phyloP scores from a whole-genome alignment of 208 protist genomes.

The Crithidia bombi region DNA sequence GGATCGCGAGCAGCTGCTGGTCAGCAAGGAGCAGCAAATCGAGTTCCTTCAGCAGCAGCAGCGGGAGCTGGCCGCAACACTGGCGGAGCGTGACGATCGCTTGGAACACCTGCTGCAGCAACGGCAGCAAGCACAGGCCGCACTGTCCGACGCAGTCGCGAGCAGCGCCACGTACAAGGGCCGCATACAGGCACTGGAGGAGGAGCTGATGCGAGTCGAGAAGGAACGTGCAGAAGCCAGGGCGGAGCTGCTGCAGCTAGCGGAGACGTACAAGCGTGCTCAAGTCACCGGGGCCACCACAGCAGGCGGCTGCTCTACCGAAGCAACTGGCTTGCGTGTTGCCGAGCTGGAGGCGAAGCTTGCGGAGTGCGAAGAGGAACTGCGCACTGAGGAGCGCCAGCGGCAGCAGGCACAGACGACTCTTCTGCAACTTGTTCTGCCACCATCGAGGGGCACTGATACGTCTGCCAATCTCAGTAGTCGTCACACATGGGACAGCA shows the following conservation, averaged over 20 bases:
- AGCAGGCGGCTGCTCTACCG: neutral
- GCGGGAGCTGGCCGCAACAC: conserved; percentile 2
- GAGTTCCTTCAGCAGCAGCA: conserved; percentile 5
- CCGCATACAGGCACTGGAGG: conserved; percentile 32
- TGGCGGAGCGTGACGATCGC: neutral
- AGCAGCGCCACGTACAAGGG: conserved; percentile 15
- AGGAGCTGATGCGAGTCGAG: conserved; percentile 25
- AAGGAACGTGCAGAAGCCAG: conserved; percentile 22
- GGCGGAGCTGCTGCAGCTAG: conserved; percentile 12
- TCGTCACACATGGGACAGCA: neutral
- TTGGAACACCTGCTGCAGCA: conserved; percentile 12
- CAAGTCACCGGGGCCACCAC: neutral
- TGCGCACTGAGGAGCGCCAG: conserved; percentile 13
- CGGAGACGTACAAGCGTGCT: conserved; percentile 1
- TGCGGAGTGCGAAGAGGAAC: conserved; percentile 15
- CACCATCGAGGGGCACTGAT: neutral
- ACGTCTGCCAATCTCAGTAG: neutral
- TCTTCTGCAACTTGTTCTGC: conserved; percentile 5
- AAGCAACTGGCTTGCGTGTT: conserved; percentile 9
- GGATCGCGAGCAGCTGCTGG: conserved; percentile 20
- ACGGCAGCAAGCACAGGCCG: conserved; percentile 14
- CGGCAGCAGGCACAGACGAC: conserved; percentile 11
- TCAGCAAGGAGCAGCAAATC: conserved; percentile 13
- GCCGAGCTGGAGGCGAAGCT: conserved; percentile 19
- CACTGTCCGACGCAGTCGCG: conserved; percentile 28